A percentile compares a stretch with the other conserved stretches of the same genome.
Conservation (phyloP, 495 filamentous ascomycete genomes). For the Aspergillus ellipticus region DNA sequence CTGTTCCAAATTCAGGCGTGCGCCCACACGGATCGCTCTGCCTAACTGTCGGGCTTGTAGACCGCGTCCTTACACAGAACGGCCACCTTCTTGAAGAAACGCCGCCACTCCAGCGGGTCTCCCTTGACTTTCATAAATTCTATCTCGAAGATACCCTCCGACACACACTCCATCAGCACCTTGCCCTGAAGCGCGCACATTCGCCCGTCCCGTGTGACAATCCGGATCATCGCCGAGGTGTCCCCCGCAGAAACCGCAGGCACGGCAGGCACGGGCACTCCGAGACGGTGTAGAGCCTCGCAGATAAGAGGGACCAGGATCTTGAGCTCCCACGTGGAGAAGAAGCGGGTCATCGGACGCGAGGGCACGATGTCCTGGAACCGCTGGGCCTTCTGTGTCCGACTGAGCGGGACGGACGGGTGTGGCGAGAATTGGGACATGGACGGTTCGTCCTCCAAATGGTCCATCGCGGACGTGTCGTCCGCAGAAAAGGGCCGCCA, state of each 20-base stretch:
- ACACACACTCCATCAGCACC: conserved; percentile 71
- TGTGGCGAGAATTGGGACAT: conserved; percentile 87
- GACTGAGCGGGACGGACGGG: conserved; percentile 72
- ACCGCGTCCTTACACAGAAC: conserved; percentile 81
- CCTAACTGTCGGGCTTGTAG: conserved; percentile 40
- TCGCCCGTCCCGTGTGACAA: conserved; percentile 74
- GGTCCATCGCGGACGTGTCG: conserved; percentile 47
- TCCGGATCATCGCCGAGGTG: conserved; percentile 57
- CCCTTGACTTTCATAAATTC: conserved; percentile 92
- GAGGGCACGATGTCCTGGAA: conserved; percentile 86
- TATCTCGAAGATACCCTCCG: conserved; percentile 68
- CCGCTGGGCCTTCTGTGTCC: conserved; percentile 79
- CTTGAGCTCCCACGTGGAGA: conserved; percentile 73
- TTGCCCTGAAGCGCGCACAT: conserved; percentile 79
- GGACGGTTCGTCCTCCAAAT: conserved; percentile 80
- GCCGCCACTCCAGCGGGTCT: conserved; percentile 93
- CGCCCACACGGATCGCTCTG: neutral
- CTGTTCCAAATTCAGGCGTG: neutral
- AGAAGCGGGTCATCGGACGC: conserved; percentile 85
- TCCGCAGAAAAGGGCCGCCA: conserved; percentile 28
- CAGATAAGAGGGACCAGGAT: conserved; percentile 74
- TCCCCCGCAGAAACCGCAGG: conserved; percentile 39
- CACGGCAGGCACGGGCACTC: conserved; percentile 64
- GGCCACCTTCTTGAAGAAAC: conserved; percentile 92
- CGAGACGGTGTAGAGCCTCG: conserved; percentile 78